Evolutionary conservation across 1,284 basidiomycete genomes (phyloP).

Genomic region (Ceratobasidium papillatum): DNA sequence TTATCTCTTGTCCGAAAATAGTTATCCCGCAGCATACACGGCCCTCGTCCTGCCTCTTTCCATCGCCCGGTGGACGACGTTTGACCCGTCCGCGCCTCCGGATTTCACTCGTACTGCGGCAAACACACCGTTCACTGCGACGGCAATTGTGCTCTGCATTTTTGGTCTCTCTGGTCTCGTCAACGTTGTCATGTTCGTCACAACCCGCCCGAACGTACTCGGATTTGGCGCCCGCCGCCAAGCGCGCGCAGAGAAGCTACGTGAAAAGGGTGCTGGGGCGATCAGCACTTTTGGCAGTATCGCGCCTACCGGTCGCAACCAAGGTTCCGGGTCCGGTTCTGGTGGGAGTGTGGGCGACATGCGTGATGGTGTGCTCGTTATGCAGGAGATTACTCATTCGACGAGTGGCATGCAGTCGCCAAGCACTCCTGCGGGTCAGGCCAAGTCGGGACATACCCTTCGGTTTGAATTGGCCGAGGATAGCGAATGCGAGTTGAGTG

Average conservation of each 20-base stretch:
- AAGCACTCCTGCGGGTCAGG: not conserved
- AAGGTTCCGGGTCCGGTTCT: conserved; percentile 3
- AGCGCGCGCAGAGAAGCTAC: conserved; percentile 26
- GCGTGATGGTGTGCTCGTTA: conserved; percentile 14
- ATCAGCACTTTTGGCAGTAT: conserved; percentile 37
- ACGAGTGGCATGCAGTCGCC: not conserved
- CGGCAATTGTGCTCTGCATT: conserved; percentile 42
- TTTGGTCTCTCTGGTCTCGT: conserved; percentile 43
- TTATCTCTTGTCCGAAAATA: conserved; percentile 15
- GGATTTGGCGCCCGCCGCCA: conserved; percentile 36
- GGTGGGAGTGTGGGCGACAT: conserved; percentile 4
- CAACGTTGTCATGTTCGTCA: conserved; percentile 43
- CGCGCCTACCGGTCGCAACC: conserved; percentile 17
- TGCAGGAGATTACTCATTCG: conserved; percentile 29
- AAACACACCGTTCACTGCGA: conserved; percentile 40
- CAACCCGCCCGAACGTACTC: conserved; percentile 44
- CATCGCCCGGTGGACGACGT: conserved; percentile 43
- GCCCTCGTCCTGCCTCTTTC: conserved; percentile 42
- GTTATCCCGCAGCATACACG: conserved; percentile 43
- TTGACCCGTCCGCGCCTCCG: conserved; percentile 36
- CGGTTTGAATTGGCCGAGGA: conserved; percentile 25
- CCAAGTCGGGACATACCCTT: conserved; percentile 31
- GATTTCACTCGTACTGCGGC: conserved; percentile 20
- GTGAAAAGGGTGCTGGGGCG: conserved; percentile 21
- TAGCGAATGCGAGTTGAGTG: conserved; percentile 23